These are phyloP conservation scores for Moesziomyces globuligerus DNA, from an alignment of 1,284 basidiomycete genomes.

Conservation along the genomic window DNA sequence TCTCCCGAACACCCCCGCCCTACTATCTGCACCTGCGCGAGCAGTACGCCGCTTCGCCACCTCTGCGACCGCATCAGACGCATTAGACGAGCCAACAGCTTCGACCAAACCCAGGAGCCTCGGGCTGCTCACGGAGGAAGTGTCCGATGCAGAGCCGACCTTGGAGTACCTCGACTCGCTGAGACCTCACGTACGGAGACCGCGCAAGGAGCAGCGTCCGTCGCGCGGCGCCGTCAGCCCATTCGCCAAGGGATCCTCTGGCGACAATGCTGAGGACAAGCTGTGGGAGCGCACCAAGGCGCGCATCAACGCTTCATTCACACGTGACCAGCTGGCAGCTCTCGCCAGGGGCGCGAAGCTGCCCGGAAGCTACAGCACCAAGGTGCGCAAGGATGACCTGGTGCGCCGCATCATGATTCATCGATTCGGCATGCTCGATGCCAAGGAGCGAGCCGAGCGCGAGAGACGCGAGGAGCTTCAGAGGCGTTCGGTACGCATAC, in stretches of 20 bases:
- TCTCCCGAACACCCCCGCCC: background rate
- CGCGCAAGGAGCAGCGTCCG: background rate
- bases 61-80: background rate
- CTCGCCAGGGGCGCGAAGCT: slow-evolving; percentile 28
- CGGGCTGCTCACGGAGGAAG: slow-evolving; percentile 23
- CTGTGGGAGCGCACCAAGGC: slow-evolving; percentile 34
- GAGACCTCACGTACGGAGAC: slow-evolving; percentile 10
- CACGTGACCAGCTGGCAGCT: slow-evolving; percentile 31
- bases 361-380: slow-evolving; percentile 24
- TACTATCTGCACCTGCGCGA: background rate
- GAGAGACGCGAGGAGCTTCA: slow-evolving; percentile 27
- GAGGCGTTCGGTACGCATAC: slow-evolving; percentile 19
- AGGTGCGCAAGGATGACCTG: slow-evolving; percentile 28
- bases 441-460: slow-evolving; percentile 22
- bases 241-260: slow-evolving; percentile 17
- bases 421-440: slow-evolving; percentile 43
- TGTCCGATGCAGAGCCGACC: slow-evolving; percentile 29
- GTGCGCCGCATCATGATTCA: slow-evolving; percentile 42
- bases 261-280: slow-evolving; percentile 26
- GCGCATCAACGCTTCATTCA: slow-evolving; percentile 40
- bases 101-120: background rate
- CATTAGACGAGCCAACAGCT: background rate
- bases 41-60: background rate
- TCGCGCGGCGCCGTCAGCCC: slow-evolving; percentile 12
- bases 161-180: slow-evolving; percentile 47